phyloP scores from a whole-genome alignment of 345 rosid species.

The Durio zibethinus region DNA sequence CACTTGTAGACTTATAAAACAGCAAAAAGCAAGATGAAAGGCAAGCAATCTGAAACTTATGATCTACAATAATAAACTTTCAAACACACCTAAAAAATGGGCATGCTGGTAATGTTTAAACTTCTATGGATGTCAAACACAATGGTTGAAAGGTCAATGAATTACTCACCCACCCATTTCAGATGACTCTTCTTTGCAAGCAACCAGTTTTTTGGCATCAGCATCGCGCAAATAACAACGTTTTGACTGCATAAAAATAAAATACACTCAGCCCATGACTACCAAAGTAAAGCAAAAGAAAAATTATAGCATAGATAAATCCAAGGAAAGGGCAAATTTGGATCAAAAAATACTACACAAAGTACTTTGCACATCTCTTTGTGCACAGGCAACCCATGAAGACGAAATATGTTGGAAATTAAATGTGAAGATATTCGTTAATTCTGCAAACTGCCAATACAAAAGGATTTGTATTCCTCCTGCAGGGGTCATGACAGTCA shows the following conservation, averaged over 20 bases:
- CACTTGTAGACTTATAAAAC: neutral
- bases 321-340: neutral
- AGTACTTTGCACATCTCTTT: neutral
- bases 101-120: neutral
- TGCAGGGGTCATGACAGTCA: neutral
- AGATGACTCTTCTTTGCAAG: conserved; percentile 69
- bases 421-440: neutral
- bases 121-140: neutral
- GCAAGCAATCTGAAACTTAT: conserved; percentile 5
- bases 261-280: conserved; percentile 3
- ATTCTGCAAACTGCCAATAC: neutral
- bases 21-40: neutral
- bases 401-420: neutral
- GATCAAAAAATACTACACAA: neutral
- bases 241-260: conserved; percentile 60
- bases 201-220: conserved; percentile 49
- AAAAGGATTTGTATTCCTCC: neutral
- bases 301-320: neutral
- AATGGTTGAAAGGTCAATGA: conserved; percentile 12
- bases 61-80: neutral
- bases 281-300: conserved; percentile 7
- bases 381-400: neutral
- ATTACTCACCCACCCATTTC: conserved; percentile 93
- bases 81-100: neutral
- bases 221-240: conserved; percentile 66